Evolutionary conservation across 2,329 filamentous ascomycete species (phyloP).

Genomic region (Colletotrichum australisinense): DNA sequence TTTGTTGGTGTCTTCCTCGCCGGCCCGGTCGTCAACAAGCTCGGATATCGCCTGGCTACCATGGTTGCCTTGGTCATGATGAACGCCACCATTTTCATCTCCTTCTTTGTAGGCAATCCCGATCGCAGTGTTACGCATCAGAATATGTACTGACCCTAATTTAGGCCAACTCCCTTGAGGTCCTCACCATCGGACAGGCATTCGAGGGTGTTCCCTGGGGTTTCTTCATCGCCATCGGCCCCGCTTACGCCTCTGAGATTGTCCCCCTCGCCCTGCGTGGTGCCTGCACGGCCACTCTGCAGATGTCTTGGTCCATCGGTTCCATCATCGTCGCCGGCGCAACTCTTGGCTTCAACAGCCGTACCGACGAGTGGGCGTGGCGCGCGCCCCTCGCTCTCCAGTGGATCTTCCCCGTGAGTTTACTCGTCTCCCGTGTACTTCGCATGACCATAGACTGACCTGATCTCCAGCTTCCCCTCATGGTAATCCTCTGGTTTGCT

Average conservation of each 20-base stretch:
- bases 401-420: conserved; percentile 63
- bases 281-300: conserved; percentile 68
- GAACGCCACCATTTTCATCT: conserved; percentile 56
- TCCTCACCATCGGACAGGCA: conserved; percentile 63
- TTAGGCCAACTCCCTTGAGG: conserved; percentile 49
- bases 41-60: conserved; percentile 52
- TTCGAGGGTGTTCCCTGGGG: conserved; percentile 72
- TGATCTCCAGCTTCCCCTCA: conserved; percentile 56
- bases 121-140: accelerated
- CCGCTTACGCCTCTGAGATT: conserved; percentile 70
- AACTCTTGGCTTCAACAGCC: conserved; percentile 62
- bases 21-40: conserved; percentile 49
- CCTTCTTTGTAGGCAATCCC: conserved; percentile 58
- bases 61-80: conserved; percentile 42
- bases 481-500: conserved; percentile 61
- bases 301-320: conserved; percentile 74
- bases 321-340: conserved; percentile 68
- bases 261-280: conserved; percentile 67
- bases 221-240: conserved; percentile 72
- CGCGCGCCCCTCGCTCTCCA: conserved; percentile 66
- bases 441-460: neutral
- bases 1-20: conserved; percentile 50
- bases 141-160: conserved; percentile 12
- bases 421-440: accelerated
- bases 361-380: conserved; percentile 44